These are phyloP conservation scores for Pythium insidiosum DNA, from an alignment of 352 stramenopile species.

Conservation along the genomic window DNA sequence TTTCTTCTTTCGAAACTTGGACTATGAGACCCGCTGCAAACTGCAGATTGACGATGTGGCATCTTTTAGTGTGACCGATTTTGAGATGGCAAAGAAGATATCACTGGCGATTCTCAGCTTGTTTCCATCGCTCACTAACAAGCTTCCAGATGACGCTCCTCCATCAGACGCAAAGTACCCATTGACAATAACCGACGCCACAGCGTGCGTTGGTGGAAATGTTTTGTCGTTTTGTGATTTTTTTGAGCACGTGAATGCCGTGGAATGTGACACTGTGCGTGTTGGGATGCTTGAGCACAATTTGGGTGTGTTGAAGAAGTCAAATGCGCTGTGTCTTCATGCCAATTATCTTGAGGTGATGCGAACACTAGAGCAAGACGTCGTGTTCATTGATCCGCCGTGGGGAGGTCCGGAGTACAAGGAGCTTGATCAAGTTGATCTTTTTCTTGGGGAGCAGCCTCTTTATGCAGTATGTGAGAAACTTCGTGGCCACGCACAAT, in stretches of 20 bases:
- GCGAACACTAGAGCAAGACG: conserved; percentile 57
- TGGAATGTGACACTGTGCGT: conserved; percentile 56
- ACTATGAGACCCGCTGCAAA: conserved; percentile 50
- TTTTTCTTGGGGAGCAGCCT: conserved; percentile 54
- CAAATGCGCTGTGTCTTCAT: conserved; percentile 48
- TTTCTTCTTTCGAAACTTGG: conserved; percentile 76
- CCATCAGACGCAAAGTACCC: too few relatives aligned
- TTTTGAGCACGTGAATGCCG: conserved; percentile 65
- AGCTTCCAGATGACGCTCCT: too few relatives aligned
- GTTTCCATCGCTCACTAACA: conserved; percentile 10
- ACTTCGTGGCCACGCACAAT: conserved; percentile 33
- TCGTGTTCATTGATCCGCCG: conserved; percentile 79
- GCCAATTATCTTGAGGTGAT: conserved; percentile 68
- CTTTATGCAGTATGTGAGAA: conserved; percentile 57
- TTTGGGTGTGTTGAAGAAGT: conserved; percentile 43
- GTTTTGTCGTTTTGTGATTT: conserved; percentile 75
- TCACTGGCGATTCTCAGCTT: conserved; percentile 48
- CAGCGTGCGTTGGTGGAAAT: conserved; percentile 76
- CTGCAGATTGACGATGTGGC: conserved; percentile 76
- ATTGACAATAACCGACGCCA: conserved; percentile 62
- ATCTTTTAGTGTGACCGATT: conserved; percentile 74
- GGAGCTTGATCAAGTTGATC: conserved; percentile 52
- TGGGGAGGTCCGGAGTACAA: conserved; percentile 82
- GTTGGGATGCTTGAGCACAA: conserved; percentile 77
- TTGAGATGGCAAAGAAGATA: conserved; percentile 71